Percentiles rank a stretch among this genome's conserved stretches.
Evolutionary conservation across 1,139 yeast genomes (phyloP).

Genomic region (Saccharomyces hybrid): DNA sequence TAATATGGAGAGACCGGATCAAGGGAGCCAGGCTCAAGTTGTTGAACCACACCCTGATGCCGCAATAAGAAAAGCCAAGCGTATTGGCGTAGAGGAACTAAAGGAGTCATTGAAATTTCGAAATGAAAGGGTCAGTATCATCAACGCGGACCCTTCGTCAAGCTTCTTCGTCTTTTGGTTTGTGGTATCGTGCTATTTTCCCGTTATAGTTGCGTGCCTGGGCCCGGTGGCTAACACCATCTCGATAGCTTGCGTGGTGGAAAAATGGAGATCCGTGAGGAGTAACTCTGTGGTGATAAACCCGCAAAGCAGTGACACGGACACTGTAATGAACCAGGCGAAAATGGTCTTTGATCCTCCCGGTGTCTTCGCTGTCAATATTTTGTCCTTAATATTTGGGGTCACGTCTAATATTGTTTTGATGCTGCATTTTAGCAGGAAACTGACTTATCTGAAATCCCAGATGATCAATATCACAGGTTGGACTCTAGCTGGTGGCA

Average conservation of each 20-base stretch:
- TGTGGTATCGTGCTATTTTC: constrained; percentile 55
- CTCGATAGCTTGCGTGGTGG: constrained; percentile 63
- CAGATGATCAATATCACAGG: constrained; percentile 56
- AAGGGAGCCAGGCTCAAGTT: neutral
- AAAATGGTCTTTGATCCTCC: constrained; percentile 32
- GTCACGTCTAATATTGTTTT: constrained; percentile 58
- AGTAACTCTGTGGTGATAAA: constrained; percentile 12
- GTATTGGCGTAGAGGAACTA: constrained; percentile 5
- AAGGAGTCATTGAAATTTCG: constrained; percentile 21
- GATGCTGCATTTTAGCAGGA: constrained; percentile 56
- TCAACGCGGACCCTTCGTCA: constrained; percentile 24
- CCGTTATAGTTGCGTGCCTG: constrained; percentile 64
- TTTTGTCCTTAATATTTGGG: constrained; percentile 57
- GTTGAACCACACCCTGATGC: neutral
- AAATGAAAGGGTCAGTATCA: constrained; percentile 22
- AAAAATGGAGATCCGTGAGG: constrained; percentile 49
- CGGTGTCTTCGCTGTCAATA: constrained; percentile 49
- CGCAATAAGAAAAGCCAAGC: neutral
- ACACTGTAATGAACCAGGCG: neutral
- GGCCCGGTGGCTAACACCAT: constrained; percentile 74
- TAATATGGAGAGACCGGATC: neutral
- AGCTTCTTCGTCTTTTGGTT: constrained; percentile 49
- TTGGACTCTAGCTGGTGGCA: constrained; percentile 51
- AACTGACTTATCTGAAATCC: constrained; percentile 48
- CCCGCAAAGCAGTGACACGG: constrained; percentile 19